A percentile compares a stretch with the other conserved stretches of the same genome.
phyloP scores from a whole-genome alignment of 148 eudicot genomes.

The Nepenthes mirabilis region DNA sequence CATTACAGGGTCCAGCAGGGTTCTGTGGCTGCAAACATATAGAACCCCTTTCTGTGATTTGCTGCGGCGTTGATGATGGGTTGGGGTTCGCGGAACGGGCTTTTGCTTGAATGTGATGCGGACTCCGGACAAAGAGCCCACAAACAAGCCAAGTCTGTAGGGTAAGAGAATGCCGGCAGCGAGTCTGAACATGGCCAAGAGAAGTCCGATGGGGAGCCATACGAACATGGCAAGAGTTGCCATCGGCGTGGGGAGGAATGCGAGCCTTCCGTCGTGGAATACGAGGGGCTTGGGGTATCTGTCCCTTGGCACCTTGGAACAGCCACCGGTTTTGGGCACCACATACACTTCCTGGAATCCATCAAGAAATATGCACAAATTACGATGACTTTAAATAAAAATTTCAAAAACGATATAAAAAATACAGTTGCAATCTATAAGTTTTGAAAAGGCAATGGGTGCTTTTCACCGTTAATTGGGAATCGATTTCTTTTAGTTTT shows the following conservation, averaged over 20 bases:
- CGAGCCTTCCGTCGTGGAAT: conserved; percentile 88
- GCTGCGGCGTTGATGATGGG: neutral
- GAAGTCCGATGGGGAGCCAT: conserved; percentile 63
- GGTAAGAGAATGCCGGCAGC: conserved; percentile 46
- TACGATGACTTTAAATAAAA: no score
- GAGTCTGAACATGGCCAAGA: conserved; percentile 46
- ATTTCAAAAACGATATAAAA: no score
- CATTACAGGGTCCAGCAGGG: conserved; percentile 68
- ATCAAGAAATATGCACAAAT: neutral
- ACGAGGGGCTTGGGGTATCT: conserved; percentile 77
- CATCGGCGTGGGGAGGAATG: conserved; percentile 66
- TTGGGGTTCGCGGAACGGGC: neutral
- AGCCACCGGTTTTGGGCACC: conserved; percentile 22
- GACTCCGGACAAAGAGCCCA: conserved; percentile 42
- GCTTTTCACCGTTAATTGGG: no score
- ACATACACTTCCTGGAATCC: conserved; percentile 60
- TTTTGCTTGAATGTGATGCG: conserved; percentile 13
- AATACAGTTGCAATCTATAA: no score
- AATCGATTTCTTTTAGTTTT: no score
- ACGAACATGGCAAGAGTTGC: conserved; percentile 61
- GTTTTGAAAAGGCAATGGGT: no score
- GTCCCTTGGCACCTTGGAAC: conserved; percentile 40
- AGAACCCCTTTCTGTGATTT: conserved; percentile 14
- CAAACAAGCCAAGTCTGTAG: conserved; percentile 19
- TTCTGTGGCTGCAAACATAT: conserved; percentile 66